These are phyloP conservation scores for Fonsecaea pedrosoi DNA, from an alignment of 2,329 filamentous ascomycete species.

Conservation along the genomic window DNA sequence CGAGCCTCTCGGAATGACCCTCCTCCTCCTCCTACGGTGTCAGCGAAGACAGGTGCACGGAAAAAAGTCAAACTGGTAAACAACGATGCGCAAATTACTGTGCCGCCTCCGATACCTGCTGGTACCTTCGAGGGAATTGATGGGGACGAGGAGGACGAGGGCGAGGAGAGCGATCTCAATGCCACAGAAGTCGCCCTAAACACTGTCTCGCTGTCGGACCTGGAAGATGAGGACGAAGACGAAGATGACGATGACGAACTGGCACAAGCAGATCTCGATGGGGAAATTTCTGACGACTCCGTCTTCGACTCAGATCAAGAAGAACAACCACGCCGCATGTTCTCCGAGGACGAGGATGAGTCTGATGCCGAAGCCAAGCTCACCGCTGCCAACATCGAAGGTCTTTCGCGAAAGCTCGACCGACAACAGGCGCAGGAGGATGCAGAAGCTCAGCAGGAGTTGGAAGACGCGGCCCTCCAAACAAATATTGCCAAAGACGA, in stretches of 20 bases:
- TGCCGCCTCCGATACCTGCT: conserved; percentile 39
- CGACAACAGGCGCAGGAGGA: conserved; percentile 76
- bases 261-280: conserved; percentile 43
- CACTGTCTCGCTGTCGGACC: conserved; percentile 42
- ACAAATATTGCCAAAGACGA: conserved; percentile 89
- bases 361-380: conserved; percentile 88
- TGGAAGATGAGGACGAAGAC: conserved; percentile 29
- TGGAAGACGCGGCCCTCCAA: conserved; percentile 84
- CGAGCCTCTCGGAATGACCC: conserved; percentile 42
- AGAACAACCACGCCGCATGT: conserved; percentile 71
- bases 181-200: conserved; percentile 58
- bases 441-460: conserved; percentile 81
- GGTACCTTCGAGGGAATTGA: conserved; percentile 45
- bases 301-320: conserved; percentile 74
- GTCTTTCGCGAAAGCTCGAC: conserved; percentile 85
- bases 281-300: conserved; percentile 61
- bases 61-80: conserved; percentile 43
- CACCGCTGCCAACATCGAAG: conserved; percentile 94
- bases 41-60: conserved; percentile 47
- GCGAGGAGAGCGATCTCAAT: conserved; percentile 49
- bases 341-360: conserved; percentile 92
- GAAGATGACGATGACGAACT: conserved; percentile 38
- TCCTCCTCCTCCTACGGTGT: conserved; percentile 30
- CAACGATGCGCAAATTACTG: conserved; percentile 39
- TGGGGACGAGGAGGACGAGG: conserved; percentile 54